phyloP scores from a whole-genome alignment of 352 stramenopile species.

The Peronospora destructor region DNA sequence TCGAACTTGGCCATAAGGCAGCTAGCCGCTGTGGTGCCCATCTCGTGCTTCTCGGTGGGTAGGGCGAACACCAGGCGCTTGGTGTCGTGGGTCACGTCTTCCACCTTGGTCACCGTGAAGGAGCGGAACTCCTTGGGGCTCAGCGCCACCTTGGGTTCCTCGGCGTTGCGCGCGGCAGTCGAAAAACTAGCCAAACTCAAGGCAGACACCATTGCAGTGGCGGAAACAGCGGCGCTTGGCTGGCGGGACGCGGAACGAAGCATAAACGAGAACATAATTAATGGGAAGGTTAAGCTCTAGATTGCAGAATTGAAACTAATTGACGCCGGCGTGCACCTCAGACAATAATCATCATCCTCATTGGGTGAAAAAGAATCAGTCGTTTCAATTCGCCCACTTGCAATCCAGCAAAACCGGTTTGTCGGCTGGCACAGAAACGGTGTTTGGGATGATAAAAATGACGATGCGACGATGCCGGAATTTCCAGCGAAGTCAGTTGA shows the following conservation, averaged over 20 bases:
- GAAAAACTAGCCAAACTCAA: slow-evolving; percentile 29
- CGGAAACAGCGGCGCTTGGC: slow-evolving; percentile 17
- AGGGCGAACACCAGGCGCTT: slow-evolving; percentile 53
- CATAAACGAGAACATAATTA: slow-evolving; percentile 26
- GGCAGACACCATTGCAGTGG: slow-evolving; percentile 29
- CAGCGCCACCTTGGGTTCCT: slow-evolving; percentile 43
- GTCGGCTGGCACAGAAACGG: slow-evolving; percentile 1
- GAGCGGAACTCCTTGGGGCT: slow-evolving; percentile 51
- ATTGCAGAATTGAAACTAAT: slow-evolving; percentile 14
- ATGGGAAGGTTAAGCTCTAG: slow-evolving; percentile 2
- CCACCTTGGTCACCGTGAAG: slow-evolving; percentile 57
- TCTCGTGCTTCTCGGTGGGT: slow-evolving; percentile 49
- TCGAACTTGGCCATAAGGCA: slow-evolving; percentile 57
- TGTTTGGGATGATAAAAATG: slow-evolving; percentile 7
- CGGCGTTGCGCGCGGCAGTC: slow-evolving; percentile 21
- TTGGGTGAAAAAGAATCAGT: slow-evolving; percentile 8
- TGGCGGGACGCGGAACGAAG: slow-evolving; percentile 22
- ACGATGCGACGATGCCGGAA: background rate
- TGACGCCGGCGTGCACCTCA: slow-evolving; percentile 7
- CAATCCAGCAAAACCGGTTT: background rate
- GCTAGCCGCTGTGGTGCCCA: slow-evolving; percentile 53
- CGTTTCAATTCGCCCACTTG: background rate
- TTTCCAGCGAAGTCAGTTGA: slow-evolving; percentile 22
- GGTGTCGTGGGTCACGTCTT: slow-evolving; percentile 58
- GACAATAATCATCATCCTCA: slow-evolving; percentile 16